Percentiles rank a stretch among this genome's conserved stretches.
Conservation (phyloP, 2,329 filamentous ascomycete species). For the Pseudocercospora macadamiae region DNA sequence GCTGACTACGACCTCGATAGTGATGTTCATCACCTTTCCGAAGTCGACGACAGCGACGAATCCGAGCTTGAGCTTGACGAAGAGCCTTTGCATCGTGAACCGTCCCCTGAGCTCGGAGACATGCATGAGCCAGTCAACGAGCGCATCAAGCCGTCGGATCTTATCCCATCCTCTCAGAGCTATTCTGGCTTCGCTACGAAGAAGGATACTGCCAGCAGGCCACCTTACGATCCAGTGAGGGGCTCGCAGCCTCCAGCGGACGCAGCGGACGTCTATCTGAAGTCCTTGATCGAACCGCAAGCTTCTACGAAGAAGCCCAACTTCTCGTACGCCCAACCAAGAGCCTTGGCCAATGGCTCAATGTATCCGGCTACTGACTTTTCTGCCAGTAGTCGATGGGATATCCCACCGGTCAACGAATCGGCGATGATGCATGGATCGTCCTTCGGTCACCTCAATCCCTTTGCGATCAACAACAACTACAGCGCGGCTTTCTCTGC, state of each 20-base stretch:
- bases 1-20: conserved; percentile 6
- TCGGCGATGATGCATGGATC: no score
- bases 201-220: conserved; percentile 15
- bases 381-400: conserved; percentile 29
- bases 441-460: no score
- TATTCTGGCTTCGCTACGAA: no score
- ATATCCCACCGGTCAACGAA: conserved; percentile 18
- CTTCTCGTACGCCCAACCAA: conserved; percentile 21
- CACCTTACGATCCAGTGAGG: conserved; percentile 35
- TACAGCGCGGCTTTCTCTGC: no score
- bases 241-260: conserved; percentile 21
- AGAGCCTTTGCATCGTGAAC: conserved; percentile 8
- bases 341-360: conserved; percentile 8
- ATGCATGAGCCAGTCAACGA: conserved; percentile 4
- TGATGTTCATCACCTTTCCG: conserved; percentile 1
- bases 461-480: no score
- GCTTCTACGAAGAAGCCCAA: no score
- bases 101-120: conserved; percentile 24
- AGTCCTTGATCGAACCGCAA: no score
- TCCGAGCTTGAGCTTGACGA: conserved; percentile 8
- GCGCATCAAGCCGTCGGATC: neutral
- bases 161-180: no score
- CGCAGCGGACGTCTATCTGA: no score
- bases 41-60: conserved; percentile 10
- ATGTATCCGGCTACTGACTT: conserved; percentile 26